phyloP scores from a whole-genome alignment of 1,284 basidiomycete genomes.

The Tylopilus sp. region DNA sequence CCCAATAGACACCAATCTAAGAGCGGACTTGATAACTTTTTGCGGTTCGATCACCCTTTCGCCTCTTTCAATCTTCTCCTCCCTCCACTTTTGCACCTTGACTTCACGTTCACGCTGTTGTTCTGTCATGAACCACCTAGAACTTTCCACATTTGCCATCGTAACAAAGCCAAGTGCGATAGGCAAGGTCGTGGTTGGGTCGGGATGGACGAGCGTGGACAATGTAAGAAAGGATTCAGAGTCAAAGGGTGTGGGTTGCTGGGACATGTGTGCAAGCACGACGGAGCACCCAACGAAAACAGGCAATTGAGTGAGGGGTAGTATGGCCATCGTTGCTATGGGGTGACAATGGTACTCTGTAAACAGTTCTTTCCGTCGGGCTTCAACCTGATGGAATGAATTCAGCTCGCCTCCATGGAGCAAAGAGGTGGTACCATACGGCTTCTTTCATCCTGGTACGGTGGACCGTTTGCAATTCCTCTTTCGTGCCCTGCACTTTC shows the following conservation, averaged over 20 bases:
- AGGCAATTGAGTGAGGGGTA: conserved; percentile 67
- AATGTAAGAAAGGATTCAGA: conserved; percentile 73
- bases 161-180: conserved; percentile 70
- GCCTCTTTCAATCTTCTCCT: conserved; percentile 43
- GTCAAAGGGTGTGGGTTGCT: conserved; percentile 61
- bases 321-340: conserved; percentile 55
- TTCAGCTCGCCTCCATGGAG: conserved; percentile 4
- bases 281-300: conserved; percentile 66
- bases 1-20: conserved; percentile 62
- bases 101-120: conserved; percentile 43
- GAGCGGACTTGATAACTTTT: conserved; percentile 55
- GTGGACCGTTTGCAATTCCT: conserved; percentile 48
- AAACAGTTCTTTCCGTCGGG: conserved; percentile 56
- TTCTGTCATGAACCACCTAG: conserved; percentile 62
- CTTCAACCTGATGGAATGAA: conserved; percentile 43
- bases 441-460: conserved; percentile 44
- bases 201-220: conserved; percentile 64
- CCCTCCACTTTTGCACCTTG: conserved; percentile 42
- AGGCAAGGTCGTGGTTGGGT: conserved; percentile 67
- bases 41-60: conserved; percentile 46
- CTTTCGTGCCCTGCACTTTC: conserved; percentile 52
- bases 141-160: conserved; percentile 74
- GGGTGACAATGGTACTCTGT: conserved; percentile 57
- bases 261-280: conserved; percentile 54
- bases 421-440: conserved; percentile 30